A percentile compares a stretch with the other conserved stretches of the same genome.
Evolutionary conservation across 768 basidiomycete species (phyloP).

Genomic region (Pisolithus marmoratus): DNA sequence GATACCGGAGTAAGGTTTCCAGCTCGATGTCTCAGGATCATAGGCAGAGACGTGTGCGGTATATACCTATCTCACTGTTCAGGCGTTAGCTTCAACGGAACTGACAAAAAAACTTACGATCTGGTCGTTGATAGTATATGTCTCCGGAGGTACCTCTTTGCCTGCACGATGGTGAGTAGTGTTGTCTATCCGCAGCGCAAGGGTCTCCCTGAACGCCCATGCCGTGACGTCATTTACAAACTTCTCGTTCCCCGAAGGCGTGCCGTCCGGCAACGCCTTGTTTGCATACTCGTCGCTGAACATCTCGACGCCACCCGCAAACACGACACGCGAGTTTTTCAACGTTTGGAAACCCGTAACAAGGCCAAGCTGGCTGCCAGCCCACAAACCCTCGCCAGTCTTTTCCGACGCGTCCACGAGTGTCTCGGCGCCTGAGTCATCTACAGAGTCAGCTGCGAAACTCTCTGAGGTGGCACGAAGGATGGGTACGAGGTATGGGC

Average conservation of each 20-base stretch:
- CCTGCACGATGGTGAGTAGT: conserved; percentile 70
- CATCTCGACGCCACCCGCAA: conserved; percentile 74
- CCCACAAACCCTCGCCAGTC: conserved; percentile 77
- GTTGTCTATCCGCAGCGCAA: conserved; percentile 72
- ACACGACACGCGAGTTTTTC: conserved; percentile 71
- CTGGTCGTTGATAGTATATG: conserved; percentile 83
- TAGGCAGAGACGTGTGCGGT: conserved; percentile 67
- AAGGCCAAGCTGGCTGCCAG: conserved; percentile 68
- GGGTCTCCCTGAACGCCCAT: conserved; percentile 89
- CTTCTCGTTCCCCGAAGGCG: conserved; percentile 66
- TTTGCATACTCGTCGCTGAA: conserved; percentile 72
- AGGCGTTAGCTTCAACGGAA: background rate
- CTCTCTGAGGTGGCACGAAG: conserved; percentile 71
- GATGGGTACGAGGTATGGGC: conserved; percentile 79
- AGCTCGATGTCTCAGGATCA: conserved; percentile 47
- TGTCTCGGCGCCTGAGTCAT: conserved; percentile 52
- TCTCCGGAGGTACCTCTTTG: conserved; percentile 53
- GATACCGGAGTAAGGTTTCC: conserved; percentile 69
- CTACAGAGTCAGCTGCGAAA: conserved; percentile 65
- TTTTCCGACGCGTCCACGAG: conserved; percentile 68
- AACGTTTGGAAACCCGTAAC: conserved; percentile 88
- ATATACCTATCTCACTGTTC: conserved; percentile 50
- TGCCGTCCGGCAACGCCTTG: conserved; percentile 55
- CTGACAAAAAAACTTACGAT: conserved; percentile 47
- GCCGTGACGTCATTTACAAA: conserved; percentile 70